Conservation (phyloP, 1,139 yeast genomes). For the Nakaseomyces sp. region DNA sequence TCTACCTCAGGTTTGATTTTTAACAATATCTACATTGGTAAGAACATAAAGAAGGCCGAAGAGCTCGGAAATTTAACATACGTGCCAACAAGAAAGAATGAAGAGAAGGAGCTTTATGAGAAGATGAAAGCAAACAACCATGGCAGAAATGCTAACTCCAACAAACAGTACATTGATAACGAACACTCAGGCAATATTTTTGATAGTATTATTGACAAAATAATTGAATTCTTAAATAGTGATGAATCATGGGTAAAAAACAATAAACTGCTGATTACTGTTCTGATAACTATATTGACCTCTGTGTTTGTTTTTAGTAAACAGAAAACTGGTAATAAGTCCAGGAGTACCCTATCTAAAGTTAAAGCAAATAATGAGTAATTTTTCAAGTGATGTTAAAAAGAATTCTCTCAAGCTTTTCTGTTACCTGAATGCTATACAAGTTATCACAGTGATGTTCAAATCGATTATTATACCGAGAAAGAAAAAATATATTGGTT, state of each 20-base stretch:
- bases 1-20: slow-evolving; percentile 68
- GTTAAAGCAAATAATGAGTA: too few species aligned
- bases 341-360: too few species aligned
- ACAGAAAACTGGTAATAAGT: too few species aligned
- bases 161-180: background rate
- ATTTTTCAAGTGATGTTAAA: too few species aligned
- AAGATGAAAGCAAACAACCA: background rate
- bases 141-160: background rate
- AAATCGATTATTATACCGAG: too few species aligned
- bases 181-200: background rate
- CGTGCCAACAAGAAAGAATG: background rate
- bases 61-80: slow-evolving; percentile 66
- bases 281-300: background rate
- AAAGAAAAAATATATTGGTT: background rate
- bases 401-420: too few species aligned
- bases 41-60: slow-evolving; percentile 76
- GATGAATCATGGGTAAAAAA: background rate
- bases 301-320: too few species aligned
- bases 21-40: slow-evolving; percentile 81
- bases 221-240: background rate
- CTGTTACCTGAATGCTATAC: too few species aligned
- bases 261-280: background rate
- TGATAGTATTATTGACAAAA: background rate
- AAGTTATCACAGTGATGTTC: too few species aligned
- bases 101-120: background rate